phyloP scores from a whole-genome alignment of 2,329 filamentous ascomycete genomes.

The Epichloe baconii region DNA sequence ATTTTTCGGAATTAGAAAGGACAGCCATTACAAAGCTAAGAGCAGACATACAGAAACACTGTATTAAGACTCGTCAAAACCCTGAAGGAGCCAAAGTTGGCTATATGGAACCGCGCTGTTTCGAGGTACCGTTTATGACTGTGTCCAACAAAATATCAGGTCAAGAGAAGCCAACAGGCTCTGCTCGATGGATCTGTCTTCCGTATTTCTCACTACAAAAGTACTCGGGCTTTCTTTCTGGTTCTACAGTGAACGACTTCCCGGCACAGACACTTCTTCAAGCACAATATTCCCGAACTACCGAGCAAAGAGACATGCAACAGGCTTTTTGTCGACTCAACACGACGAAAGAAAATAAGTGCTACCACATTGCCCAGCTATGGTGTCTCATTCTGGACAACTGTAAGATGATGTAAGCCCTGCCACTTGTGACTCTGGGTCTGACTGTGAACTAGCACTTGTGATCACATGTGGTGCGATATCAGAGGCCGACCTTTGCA shows the following conservation, averaged over 20 bases:
- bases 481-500: conserved; percentile 19
- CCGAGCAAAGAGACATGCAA: conserved; percentile 28
- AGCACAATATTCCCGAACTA: conserved; percentile 26
- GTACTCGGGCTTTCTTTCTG: conserved; percentile 25
- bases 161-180: conserved; percentile 5
- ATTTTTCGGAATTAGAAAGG: conserved; percentile 21
- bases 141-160: conserved; percentile 9
- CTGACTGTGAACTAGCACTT: conserved; percentile 13
- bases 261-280: conserved; percentile 32
- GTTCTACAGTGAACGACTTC: conserved; percentile 21
- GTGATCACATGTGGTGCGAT: conserved; percentile 30
- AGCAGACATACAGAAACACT: conserved; percentile 23
- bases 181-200: conserved; percentile 29
- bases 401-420: conserved; percentile 16
- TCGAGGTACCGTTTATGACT: conserved; percentile 23
- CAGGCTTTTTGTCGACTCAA: conserved; percentile 31
- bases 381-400: conserved; percentile 34
- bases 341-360: conserved; percentile 21
- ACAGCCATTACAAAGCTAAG: conserved; percentile 23
- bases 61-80: conserved; percentile 24
- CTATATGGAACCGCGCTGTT: conserved; percentile 27
- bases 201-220: conserved; percentile 34
- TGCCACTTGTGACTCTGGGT: too few relatives aligned
- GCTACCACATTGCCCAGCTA: conserved; percentile 34
- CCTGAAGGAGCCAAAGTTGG: conserved; percentile 25